phyloP scores from a whole-genome alignment of 176 grass and related monocot genomes.

The Lolium perenne region DNA sequence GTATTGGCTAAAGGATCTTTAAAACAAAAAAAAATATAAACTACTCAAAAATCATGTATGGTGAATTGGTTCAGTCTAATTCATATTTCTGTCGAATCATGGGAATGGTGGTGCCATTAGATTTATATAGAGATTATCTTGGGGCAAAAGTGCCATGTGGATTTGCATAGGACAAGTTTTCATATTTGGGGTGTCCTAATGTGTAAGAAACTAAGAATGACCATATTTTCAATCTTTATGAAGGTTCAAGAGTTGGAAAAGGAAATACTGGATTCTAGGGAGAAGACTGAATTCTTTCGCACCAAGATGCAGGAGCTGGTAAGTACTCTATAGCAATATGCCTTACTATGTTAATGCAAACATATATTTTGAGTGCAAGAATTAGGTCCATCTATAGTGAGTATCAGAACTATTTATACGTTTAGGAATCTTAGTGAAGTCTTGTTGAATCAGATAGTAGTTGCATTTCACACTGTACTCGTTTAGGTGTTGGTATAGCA shows the following conservation, averaged over 20 bases:
- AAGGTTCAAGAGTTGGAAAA: constrained; percentile 99
- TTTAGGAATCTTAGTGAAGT: constrained; percentile 11
- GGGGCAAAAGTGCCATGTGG: constrained; percentile 24
- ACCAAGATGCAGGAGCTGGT: constrained; percentile 99
- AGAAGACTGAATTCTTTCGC: constrained; percentile 90
- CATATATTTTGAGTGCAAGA: constrained; percentile 28
- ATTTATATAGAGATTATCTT: constrained; percentile 28
- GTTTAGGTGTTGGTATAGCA: constrained; percentile 16
- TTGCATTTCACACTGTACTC: constrained; percentile 19
- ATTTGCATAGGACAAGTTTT: constrained; percentile 33
- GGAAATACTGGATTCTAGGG: constrained; percentile 94
- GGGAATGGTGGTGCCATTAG: constrained; percentile 1
- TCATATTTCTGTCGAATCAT: not conserved
- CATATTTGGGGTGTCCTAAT: constrained; percentile 31
- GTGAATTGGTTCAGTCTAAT: constrained; percentile 28
- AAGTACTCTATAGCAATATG: constrained; percentile 53
- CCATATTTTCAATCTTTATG: constrained; percentile 48
- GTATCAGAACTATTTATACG: not conserved
- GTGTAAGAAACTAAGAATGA: constrained; percentile 34
- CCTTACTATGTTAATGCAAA: constrained; percentile 29
- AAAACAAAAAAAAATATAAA: constrained; percentile 1
- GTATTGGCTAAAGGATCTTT: not conserved
- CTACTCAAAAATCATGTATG: constrained; percentile 13
- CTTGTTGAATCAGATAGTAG: constrained; percentile 22
- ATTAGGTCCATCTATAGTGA: constrained; percentile 7